phyloP scores from a whole-genome alignment of 257 asterid species.

The Nicotiana paniculata region DNA sequence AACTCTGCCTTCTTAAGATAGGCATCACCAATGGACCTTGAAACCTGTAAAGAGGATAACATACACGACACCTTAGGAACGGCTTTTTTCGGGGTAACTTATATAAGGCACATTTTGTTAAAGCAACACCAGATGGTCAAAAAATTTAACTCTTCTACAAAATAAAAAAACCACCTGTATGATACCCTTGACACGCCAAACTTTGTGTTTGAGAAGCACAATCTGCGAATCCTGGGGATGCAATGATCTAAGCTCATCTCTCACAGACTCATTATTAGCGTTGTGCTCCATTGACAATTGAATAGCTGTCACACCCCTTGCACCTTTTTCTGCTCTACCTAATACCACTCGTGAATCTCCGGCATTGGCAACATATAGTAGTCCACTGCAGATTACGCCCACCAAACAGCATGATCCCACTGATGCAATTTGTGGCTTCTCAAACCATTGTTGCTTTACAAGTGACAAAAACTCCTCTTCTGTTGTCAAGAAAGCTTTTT shows the following conservation, averaged over 20 bases:
- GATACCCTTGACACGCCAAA: slow-evolving; percentile 96
- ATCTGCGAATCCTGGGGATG: slow-evolving; percentile 84
- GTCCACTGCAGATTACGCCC: slow-evolving; percentile 74
- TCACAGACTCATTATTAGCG: slow-evolving; percentile 62
- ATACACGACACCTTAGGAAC: neutral
- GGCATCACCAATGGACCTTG: slow-evolving; percentile 93
- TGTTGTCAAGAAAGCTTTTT: slow-evolving; percentile 71
- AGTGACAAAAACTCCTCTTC: slow-evolving; percentile 76
- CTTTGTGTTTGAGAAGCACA: slow-evolving; percentile 78
- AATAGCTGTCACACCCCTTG: slow-evolving; percentile 53
- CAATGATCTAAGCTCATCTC: slow-evolving; percentile 61
- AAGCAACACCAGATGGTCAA: neutral
- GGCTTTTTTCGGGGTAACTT: neutral
- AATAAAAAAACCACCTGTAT: slow-evolving; percentile 55
- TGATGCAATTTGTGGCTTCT: slow-evolving; percentile 75
- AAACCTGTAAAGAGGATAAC: slow-evolving; percentile 39
- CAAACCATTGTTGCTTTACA: slow-evolving; percentile 67
- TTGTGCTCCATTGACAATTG: slow-evolving; percentile 86
- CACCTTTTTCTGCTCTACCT: slow-evolving; percentile 52
- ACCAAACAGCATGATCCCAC: slow-evolving; percentile 95
- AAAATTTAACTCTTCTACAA: neutral
- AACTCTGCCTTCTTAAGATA: slow-evolving; percentile 83
- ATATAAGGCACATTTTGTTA: neutral
- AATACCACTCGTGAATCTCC: slow-evolving; percentile 91
- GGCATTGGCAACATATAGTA: slow-evolving; percentile 70